Conservation (phyloP, 768 basidiomycete genomes). For the Mrakia blollopis region DNA sequence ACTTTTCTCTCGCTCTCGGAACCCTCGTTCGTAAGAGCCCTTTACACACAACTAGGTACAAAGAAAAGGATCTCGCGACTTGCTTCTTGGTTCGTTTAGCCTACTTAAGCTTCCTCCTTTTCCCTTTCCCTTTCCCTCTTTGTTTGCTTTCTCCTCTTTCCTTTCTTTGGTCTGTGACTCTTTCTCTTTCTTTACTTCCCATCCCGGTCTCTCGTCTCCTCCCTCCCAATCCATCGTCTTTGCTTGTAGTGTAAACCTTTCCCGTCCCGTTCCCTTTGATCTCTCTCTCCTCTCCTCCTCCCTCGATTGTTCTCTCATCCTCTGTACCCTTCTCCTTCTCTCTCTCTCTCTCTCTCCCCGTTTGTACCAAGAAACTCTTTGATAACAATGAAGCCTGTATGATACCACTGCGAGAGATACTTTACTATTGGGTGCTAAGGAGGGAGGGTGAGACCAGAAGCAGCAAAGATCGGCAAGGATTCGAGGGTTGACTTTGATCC, state of each 20-base stretch:
- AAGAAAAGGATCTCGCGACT: background rate
- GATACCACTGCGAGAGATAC: too few relatives aligned
- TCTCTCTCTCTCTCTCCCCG: background rate
- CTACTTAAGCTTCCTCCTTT: background rate
- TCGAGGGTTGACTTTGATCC: too few relatives aligned
- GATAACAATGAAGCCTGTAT: too few relatives aligned
- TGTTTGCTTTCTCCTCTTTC: background rate
- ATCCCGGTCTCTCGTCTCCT: background rate
- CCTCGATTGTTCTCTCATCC: background rate
- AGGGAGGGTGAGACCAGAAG: too few relatives aligned
- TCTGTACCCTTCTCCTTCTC: background rate
- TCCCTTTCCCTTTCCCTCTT: background rate
- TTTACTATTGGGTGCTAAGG: too few relatives aligned
- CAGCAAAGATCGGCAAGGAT: too few relatives aligned
- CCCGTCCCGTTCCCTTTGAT: background rate
- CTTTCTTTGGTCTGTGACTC: slow-evolving; percentile 19
- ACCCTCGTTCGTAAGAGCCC: background rate
- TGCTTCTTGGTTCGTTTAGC: background rate
- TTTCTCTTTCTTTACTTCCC: background rate
- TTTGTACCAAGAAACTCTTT: too few relatives aligned
- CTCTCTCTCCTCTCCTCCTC: background rate
- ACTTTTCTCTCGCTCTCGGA: background rate
- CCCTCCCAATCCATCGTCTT: background rate
- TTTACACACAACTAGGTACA: too few relatives aligned
- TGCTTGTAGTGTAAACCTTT: slow-evolving; percentile 8